phyloP scores from a whole-genome alignment of 192 early-diverging fungal genomes.

The Podila verticillata region DNA sequence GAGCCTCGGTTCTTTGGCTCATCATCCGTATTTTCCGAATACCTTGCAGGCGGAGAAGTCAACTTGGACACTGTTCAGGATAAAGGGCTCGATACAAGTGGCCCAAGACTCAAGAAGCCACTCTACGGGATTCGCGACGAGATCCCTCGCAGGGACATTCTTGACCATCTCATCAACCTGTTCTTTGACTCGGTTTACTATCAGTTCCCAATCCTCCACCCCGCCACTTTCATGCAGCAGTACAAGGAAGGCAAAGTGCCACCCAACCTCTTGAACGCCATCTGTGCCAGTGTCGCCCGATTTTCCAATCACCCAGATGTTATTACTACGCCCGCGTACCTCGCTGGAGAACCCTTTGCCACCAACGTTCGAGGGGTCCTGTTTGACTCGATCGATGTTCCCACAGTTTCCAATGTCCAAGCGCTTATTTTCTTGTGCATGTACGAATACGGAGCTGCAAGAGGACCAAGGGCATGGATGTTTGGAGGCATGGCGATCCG shows the following conservation, averaged over 20 bases:
- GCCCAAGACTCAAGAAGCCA: constrained; percentile 8
- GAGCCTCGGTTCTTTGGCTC: constrained; percentile 35
- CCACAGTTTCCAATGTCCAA: constrained; percentile 59
- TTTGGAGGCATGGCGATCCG: constrained; percentile 64
- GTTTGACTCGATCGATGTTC: constrained; percentile 55
- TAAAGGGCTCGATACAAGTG: too few relatives aligned
- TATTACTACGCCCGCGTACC: constrained; percentile 54
- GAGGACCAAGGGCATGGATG: constrained; percentile 68
- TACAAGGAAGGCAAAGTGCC: constrained; percentile 53
- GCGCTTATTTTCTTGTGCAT: constrained; percentile 57
- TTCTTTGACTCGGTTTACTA: constrained; percentile 59
- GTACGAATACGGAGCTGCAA: constrained; percentile 59
- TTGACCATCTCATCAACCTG: constrained; percentile 59
- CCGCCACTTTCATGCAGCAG: constrained; percentile 52
- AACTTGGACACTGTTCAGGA: too few relatives aligned
- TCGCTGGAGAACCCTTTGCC: constrained; percentile 64
- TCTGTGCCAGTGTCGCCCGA: constrained; percentile 58
- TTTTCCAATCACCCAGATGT: constrained; percentile 59
- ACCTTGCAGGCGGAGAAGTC: too few relatives aligned
- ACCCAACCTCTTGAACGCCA: constrained; percentile 53
- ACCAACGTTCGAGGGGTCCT: constrained; percentile 51
- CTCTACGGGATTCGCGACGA: constrained; percentile 41
- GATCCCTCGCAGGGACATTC: constrained; percentile 55
- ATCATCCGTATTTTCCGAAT: too few relatives aligned
- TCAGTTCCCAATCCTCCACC: constrained; percentile 61